Evolutionary conservation across 495 filamentous ascomycete species (phyloP).

Genomic region (Cudoniella acicularis): DNA sequence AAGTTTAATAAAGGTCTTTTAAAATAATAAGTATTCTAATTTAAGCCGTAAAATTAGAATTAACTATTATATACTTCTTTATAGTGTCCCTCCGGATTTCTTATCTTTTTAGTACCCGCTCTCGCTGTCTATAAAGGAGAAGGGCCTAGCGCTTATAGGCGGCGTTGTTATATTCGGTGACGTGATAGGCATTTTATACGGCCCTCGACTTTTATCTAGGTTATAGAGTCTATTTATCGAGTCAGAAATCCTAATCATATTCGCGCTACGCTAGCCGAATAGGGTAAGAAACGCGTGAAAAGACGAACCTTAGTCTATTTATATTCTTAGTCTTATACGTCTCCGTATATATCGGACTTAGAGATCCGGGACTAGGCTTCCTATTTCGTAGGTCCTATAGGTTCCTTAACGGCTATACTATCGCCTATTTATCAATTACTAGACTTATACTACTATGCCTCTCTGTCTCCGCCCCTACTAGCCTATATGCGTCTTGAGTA

Average conservation of each 20-base stretch:
- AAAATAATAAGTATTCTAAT: not conserved
- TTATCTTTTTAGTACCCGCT: slow-evolving; percentile 5
- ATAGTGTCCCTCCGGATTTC: slow-evolving; percentile 2
- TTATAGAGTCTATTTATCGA: slow-evolving; percentile 1
- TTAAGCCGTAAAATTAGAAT: not conserved
- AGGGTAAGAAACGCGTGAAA: too few species aligned
- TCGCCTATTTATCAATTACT: too few species aligned
- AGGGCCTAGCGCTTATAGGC: slow-evolving; percentile 1
- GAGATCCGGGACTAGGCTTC: too few species aligned
- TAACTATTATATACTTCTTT: not conserved
- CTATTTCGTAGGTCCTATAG: too few species aligned
- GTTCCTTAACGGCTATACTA: too few species aligned
- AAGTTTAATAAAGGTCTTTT: not conserved
- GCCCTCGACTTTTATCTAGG: slow-evolving; percentile 2
- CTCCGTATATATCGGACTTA: too few species aligned
- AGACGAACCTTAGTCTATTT: too few species aligned
- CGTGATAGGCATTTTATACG: not conserved
- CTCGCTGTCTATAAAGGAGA: slow-evolving; percentile 5
- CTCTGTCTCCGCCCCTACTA: not conserved
- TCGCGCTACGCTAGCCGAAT: slow-evolving; percentile 1
- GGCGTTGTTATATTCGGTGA: slow-evolving; percentile 1
- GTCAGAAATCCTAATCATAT: slow-evolving; percentile 1
- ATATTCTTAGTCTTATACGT: too few species aligned
- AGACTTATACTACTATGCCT: too few species aligned
- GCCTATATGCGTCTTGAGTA: not conserved